Evolutionary conservation across 108 stramenopile genomes (phyloP).

Genomic region (Stephanodiscus minutulus): DNA sequence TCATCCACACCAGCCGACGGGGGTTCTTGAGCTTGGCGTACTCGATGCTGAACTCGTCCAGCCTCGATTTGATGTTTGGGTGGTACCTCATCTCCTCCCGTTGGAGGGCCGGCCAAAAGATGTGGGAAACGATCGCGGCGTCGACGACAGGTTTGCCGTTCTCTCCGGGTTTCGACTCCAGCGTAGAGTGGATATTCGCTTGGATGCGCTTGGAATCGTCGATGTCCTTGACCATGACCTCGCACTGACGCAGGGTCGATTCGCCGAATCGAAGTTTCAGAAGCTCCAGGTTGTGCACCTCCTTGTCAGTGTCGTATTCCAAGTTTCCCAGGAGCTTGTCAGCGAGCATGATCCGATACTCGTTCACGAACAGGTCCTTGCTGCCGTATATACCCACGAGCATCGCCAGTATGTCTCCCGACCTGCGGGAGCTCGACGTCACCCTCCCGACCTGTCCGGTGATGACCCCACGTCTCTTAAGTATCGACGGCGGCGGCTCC

Average conservation of each 20-base stretch:
- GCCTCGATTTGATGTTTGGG: conserved; percentile 64
- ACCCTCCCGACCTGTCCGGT: conserved; percentile 47
- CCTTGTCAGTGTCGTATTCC: conserved; percentile 89
- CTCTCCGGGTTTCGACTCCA: conserved; percentile 43
- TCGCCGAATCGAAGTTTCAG: conserved; percentile 97
- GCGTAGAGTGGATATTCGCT: conserved; percentile 69
- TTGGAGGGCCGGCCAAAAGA: conserved; percentile 96
- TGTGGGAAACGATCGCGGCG: conserved; percentile 89
- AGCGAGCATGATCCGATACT: conserved; percentile 95
- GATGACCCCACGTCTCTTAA: conserved; percentile 56
- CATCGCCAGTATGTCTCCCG: conserved; percentile 91
- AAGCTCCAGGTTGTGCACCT: conserved; percentile 94
- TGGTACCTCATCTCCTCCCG: conserved; percentile 84
- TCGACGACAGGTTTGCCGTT: conserved; percentile 59
- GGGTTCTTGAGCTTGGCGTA: conserved; percentile 94
- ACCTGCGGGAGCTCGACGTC: conserved; percentile 32
- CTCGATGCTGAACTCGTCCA: conserved; percentile 73
- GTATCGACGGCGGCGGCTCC: conserved; percentile 77
- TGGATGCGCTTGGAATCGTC: conserved; percentile 95
- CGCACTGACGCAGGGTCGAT: conserved; percentile 88
- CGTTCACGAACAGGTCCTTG: conserved; percentile 97
- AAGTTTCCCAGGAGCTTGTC: conserved; percentile 92
- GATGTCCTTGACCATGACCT: conserved; percentile 98
- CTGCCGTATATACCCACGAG: conserved; percentile 98
- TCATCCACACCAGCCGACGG: conserved; percentile 84